Conservation (phyloP, 2,329 filamentous ascomycete genomes). For the Clarireedia homoeocarpa region DNA sequence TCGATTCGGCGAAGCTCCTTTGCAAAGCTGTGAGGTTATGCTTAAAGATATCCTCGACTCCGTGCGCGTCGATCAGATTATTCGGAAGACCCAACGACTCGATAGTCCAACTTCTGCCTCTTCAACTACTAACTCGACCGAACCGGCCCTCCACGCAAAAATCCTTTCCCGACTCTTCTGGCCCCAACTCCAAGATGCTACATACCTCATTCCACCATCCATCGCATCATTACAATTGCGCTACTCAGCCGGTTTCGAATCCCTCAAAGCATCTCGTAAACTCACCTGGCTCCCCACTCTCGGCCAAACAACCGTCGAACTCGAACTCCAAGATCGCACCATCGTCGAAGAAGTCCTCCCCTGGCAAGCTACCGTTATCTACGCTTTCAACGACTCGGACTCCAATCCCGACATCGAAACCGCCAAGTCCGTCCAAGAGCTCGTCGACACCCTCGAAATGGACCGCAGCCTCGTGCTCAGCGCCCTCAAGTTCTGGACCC, state of each 20-base stretch:
- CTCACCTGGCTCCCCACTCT: slow-evolving; percentile 82
- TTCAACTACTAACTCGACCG: slow-evolving; percentile 24
- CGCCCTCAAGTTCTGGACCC: slow-evolving; percentile 65
- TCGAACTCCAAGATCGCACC: slow-evolving; percentile 75
- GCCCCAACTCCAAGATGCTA: slow-evolving; percentile 69
- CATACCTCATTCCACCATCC: slow-evolving; percentile 54
- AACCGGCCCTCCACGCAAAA: slow-evolving; percentile 58
- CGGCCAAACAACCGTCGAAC: slow-evolving; percentile 70
- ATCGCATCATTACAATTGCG: slow-evolving; percentile 54
- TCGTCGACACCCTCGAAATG: slow-evolving; percentile 55
- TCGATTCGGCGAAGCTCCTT: slow-evolving; percentile 73
- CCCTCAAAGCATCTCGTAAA: slow-evolving; percentile 75
- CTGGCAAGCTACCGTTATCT: slow-evolving; percentile 82
- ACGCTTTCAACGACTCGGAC: slow-evolving; percentile 54
- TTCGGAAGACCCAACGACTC: slow-evolving; percentile 46
- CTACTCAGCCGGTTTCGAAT: slow-evolving; percentile 71
- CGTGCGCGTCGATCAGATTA: slow-evolving; percentile 58
- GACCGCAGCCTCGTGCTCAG: slow-evolving; percentile 63
- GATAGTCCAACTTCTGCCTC: slow-evolving; percentile 21
- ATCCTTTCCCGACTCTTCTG: slow-evolving; percentile 91
- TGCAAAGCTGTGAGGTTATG: slow-evolving; percentile 97
- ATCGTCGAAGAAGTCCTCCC: slow-evolving; percentile 67
- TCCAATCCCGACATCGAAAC: slow-evolving; percentile 9
- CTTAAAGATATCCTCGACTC: slow-evolving; percentile 87
- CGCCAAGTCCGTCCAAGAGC: slow-evolving; percentile 41